Conservation (phyloP, 139 green algal species). For the Volvox reticuliferus region DNA sequence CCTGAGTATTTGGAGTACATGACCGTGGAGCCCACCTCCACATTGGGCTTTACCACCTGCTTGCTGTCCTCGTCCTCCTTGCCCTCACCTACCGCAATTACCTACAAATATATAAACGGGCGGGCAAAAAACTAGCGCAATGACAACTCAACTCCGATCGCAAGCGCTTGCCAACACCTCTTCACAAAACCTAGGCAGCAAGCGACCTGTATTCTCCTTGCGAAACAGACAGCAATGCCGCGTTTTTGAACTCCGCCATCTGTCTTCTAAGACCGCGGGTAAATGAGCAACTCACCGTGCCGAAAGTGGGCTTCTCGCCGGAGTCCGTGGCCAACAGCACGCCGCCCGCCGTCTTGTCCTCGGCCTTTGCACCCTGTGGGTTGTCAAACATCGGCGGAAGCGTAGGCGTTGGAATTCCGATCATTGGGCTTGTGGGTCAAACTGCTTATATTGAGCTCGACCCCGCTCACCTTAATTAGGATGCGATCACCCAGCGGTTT, state of each 20-base stretch:
- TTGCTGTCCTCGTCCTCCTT: conserved; percentile 76
- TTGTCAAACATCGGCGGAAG: no score
- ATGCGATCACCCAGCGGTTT: conserved; percentile 89
- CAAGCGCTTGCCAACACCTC: no score
- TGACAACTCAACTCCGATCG: no score
- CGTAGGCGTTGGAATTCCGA: no score
- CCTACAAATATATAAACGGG: no score
- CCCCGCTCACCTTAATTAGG: conserved; percentile 85
- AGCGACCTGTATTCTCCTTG: no score
- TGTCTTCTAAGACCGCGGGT: no score
- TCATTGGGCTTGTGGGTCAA: no score
- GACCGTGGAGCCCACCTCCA: conserved; percentile 83
- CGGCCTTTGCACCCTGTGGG: conserved; percentile 72
- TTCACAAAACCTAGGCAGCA: no score
- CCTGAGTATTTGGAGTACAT: conserved; percentile 93
- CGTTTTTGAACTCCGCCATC: no score
- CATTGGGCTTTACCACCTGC: conserved; percentile 63
- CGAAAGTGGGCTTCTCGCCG: conserved; percentile 93
- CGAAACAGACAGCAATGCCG: not conserved
- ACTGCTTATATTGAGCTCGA: no score
- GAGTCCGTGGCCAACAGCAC: conserved; percentile 86
- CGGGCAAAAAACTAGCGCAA: no score
- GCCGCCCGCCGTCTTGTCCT: conserved; percentile 83
- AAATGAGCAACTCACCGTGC: conserved; percentile 68
- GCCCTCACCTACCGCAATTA: conserved; percentile 87